Evolutionary conservation across 2,329 filamentous ascomycete genomes (phyloP).

Genomic region (Sclerotinia spermophila): DNA sequence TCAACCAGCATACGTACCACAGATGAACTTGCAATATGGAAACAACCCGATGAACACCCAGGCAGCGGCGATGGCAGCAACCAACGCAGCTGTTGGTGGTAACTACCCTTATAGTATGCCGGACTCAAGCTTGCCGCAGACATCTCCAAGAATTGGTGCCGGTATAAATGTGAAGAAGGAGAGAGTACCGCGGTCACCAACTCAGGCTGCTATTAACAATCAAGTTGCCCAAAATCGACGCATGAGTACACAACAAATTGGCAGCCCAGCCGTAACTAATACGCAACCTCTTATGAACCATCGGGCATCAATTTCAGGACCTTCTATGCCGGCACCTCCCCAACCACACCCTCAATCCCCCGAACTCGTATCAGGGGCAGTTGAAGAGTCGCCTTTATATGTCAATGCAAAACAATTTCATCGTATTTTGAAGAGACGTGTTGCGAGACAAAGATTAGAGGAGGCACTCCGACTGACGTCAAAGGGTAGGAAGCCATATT

Average conservation of each 20-base stretch:
- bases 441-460: slow-evolving; percentile 89
- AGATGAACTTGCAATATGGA: slow-evolving; percentile 74
- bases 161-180: slow-evolving; percentile 65
- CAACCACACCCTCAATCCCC: slow-evolving; percentile 70
- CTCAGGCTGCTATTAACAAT: slow-evolving; percentile 58
- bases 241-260: slow-evolving; percentile 62
- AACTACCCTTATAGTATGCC: slow-evolving; percentile 69
- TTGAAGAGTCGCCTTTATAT: slow-evolving; percentile 91
- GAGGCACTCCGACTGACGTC: slow-evolving; percentile 88
- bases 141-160: slow-evolving; percentile 70
- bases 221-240: slow-evolving; percentile 60
- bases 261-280: slow-evolving; percentile 70
- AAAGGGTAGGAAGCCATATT: slow-evolving; percentile 93
- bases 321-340: slow-evolving; percentile 57
- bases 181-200: slow-evolving; percentile 71
- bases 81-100: slow-evolving; percentile 86
- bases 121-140: slow-evolving; percentile 64
- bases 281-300: slow-evolving; percentile 76
- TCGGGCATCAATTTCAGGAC: slow-evolving; percentile 54
- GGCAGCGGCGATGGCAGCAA: slow-evolving; percentile 87
- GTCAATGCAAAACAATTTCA: slow-evolving; percentile 99
- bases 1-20: slow-evolving; percentile 70
- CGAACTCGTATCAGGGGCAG: slow-evolving; percentile 67
- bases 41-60: slow-evolving; percentile 69
- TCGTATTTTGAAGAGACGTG: slow-evolving; percentile 88